Percentiles rank a stretch among this genome's conserved stretches.
Evolutionary conservation across 2,329 filamentous ascomycete species (phyloP).

Genomic region (Metarhizium robertsii): DNA sequence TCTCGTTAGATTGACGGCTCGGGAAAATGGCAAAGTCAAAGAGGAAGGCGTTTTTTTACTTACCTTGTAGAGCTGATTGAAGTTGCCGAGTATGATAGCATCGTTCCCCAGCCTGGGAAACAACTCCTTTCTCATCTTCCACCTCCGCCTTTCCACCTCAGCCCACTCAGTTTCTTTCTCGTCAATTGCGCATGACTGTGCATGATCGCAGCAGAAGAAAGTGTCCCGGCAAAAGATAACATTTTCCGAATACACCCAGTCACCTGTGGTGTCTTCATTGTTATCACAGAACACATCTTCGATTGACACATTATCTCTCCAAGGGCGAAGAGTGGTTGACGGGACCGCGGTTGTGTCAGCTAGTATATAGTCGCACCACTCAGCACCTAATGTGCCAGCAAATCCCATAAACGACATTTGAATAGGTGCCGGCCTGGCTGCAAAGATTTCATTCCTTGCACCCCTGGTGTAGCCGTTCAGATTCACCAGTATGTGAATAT

Average conservation of each 20-base stretch:
- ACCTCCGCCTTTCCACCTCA: conserved; percentile 70
- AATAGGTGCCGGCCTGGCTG: conserved; percentile 84
- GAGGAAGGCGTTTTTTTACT: conserved; percentile 11
- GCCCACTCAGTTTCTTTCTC: conserved; percentile 68
- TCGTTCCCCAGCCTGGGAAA: conserved; percentile 79
- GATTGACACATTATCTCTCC: conserved; percentile 64
- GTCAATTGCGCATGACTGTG: conserved; percentile 71
- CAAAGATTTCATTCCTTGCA: conserved; percentile 95
- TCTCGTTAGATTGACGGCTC: background rate
- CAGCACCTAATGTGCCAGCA: conserved; percentile 86
- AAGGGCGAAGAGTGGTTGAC: conserved; percentile 68
- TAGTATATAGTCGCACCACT: conserved; percentile 97
- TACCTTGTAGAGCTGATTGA: conserved; percentile 98
- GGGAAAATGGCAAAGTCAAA: background rate
- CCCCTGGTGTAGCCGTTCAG: conserved; percentile 97
- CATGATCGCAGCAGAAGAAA: conserved; percentile 97
- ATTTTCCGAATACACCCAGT: conserved; percentile 96
- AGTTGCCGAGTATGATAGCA: conserved; percentile 87
- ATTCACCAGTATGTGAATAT: conserved; percentile 91
- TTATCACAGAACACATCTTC: conserved; percentile 60
- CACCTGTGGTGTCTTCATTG: conserved; percentile 57
- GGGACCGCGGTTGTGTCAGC: conserved; percentile 86
- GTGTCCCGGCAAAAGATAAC: conserved; percentile 91
- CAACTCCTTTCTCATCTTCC: conserved; percentile 87
- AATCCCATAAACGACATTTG: conserved; percentile 99